phyloP scores from a whole-genome alignment of 352 stramenopile genomes.

The Phytopythium montanum region DNA sequence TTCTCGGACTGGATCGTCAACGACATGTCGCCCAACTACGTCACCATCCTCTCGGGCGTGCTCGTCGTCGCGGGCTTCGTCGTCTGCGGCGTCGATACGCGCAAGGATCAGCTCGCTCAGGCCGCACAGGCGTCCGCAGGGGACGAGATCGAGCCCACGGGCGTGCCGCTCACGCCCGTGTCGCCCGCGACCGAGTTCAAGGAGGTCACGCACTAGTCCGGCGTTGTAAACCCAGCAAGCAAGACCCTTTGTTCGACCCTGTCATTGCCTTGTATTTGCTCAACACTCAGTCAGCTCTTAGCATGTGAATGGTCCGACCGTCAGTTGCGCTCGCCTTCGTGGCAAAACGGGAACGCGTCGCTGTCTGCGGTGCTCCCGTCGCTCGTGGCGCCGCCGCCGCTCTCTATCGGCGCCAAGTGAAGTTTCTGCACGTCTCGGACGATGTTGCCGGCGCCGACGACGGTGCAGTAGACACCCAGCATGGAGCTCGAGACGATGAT shows the following conservation, averaged over 20 bases:
- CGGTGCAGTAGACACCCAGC: constrained; percentile 52
- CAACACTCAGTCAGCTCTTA: too few species aligned
- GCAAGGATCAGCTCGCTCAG: constrained; percentile 23
- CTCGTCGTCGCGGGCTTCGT: constrained; percentile 80
- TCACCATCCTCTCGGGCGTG: constrained; percentile 57
- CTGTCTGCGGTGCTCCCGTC: constrained; percentile 7
- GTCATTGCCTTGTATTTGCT: too few species aligned
- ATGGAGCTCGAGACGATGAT: constrained; percentile 49
- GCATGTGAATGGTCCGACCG: too few species aligned
- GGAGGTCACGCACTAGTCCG: constrained; percentile 23
- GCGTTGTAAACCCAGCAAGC: too few species aligned
- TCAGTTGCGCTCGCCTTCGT: constrained; percentile 38
- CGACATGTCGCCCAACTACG: constrained; percentile 34
- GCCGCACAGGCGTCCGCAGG: constrained; percentile 3
- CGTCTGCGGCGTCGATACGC: constrained; percentile 36
- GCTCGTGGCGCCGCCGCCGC: background rate
- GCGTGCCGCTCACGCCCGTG: constrained; percentile 18
- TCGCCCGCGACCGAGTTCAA: constrained; percentile 25
- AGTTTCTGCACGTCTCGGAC: constrained; percentile 43
- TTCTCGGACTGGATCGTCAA: constrained; percentile 83
- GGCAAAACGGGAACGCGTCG: constrained; percentile 57
- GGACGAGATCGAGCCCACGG: constrained; percentile 1
- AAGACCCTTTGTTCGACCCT: too few species aligned
- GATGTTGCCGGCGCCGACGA: constrained; percentile 50
- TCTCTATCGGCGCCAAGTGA: constrained; percentile 34